Conservation (phyloP, 176 grass and related monocot species). For the Oryza nivara region DNA sequence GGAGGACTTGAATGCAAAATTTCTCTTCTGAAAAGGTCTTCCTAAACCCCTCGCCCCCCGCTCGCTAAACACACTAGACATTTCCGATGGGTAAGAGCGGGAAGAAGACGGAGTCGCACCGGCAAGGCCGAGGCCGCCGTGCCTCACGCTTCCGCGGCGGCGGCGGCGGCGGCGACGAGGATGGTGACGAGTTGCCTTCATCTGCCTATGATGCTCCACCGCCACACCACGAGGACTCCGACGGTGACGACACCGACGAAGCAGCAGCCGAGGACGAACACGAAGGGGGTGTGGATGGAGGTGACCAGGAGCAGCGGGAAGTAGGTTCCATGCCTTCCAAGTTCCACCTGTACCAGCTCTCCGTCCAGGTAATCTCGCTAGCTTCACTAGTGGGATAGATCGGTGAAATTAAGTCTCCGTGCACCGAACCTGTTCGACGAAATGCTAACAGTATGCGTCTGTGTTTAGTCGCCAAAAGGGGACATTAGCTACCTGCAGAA, state of each 20-base stretch:
- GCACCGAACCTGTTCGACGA: slow-evolving; percentile 27
- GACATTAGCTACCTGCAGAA: slow-evolving; percentile 90
- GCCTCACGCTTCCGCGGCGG: slow-evolving; percentile 23
- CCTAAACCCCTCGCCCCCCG: neutral
- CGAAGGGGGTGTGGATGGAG: slow-evolving; percentile 34
- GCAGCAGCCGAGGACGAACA: slow-evolving; percentile 38
- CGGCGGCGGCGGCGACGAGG: slow-evolving; percentile 30
- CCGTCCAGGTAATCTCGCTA: slow-evolving; percentile 64
- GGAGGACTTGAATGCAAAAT: slow-evolving; percentile 21
- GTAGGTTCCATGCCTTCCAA: slow-evolving; percentile 59
- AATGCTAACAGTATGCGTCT: slow-evolving; percentile 31
- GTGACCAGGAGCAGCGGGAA: slow-evolving; percentile 5
- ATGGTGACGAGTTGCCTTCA: slow-evolving; percentile 54
- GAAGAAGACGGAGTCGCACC: slow-evolving; percentile 73
- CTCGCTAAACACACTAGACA: neutral
- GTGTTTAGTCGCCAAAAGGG: slow-evolving; percentile 73
- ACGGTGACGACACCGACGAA: slow-evolving; percentile 44
- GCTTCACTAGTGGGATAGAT: neutral
- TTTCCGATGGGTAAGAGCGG: slow-evolving; percentile 76
- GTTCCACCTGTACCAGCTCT: slow-evolving; percentile 85
- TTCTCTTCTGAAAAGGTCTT: neutral
- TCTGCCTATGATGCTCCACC: slow-evolving; percentile 53
- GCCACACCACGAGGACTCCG: slow-evolving; percentile 19
- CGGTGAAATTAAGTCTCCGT: neutral
- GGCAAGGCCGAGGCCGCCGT: slow-evolving; percentile 49